Conservation (phyloP, 371 early-diverging fungal species). For the Funneliformis caledonium region DNA sequence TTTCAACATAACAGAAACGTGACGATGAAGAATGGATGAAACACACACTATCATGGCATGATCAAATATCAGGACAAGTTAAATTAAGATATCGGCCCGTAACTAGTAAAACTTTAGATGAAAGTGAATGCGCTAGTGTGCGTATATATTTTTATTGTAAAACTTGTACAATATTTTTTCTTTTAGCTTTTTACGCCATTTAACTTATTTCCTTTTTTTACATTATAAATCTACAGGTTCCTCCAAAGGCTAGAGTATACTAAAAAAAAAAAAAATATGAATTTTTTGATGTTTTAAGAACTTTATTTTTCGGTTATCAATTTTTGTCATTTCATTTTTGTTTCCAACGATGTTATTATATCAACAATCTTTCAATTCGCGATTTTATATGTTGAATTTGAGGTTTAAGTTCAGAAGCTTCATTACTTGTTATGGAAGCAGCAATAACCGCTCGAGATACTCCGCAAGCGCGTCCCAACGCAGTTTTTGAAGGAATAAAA, state of each 20-base stretch:
- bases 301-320: too few species aligned
- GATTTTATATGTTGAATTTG: conserved; percentile 91
- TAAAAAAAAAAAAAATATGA: background rate
- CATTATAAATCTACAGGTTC: conserved; percentile 10
- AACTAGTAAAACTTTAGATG: conserved; percentile 83
- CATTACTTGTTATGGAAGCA: conserved; percentile 94
- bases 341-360: background rate
- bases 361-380: conserved; percentile 87
- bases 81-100: conserved; percentile 87
- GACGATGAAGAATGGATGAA: conserved; percentile 97
- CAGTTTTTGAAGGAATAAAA: conserved; percentile 95
- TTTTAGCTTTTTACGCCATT: background rate
- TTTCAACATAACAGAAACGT: conserved; percentile 56
- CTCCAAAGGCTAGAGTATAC: conserved; percentile 39
- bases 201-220: background rate
- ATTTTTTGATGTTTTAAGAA: too few species aligned
- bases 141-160: background rate
- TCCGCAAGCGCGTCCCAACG: conserved; percentile 99
- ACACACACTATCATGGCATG: conserved; percentile 95
- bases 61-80: conserved; percentile 79
- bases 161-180: background rate
- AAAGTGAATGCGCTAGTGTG: conserved; percentile 89
- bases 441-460: conserved; percentile 96
- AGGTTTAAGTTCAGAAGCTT: conserved; percentile 91
- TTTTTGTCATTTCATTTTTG: too few species aligned